Conservation (phyloP, 176 grass and related monocot genomes). For the Avena eriantha region DNA sequence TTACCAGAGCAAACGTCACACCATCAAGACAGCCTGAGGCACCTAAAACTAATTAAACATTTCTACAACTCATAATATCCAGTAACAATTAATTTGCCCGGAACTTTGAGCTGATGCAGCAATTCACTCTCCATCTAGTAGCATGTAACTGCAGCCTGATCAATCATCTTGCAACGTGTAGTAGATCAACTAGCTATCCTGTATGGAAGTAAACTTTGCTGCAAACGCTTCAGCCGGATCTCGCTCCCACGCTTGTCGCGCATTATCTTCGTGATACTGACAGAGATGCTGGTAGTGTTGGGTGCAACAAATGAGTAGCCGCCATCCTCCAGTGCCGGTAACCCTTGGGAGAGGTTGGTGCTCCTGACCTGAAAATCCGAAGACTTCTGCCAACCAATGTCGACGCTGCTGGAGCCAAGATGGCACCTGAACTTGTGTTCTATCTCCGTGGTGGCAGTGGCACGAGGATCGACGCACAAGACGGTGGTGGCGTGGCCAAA, state of each 20-base stretch:
- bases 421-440: not conserved
- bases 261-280: not conserved
- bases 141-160: too few relatives aligned
- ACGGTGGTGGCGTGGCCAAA: not conserved
- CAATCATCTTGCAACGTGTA: too few relatives aligned
- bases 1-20: too few relatives aligned
- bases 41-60: too few relatives aligned
- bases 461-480: not conserved
- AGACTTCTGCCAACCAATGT: not conserved
- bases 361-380: not conserved
- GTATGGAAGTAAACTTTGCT: not conserved
- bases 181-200: not conserved
- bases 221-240: not conserved
- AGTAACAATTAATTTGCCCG: not conserved
- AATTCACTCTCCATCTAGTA: not conserved
- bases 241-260: not conserved
- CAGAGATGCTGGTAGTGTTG: not conserved
- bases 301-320: not conserved
- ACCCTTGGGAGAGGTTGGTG: not conserved
- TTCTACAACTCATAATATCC: too few relatives aligned
- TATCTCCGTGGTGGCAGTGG: not conserved
- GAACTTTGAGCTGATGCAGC: not conserved
- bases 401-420: not conserved
- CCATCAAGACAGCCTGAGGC: too few relatives aligned
- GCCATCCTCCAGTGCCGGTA: not conserved